phyloP scores from a whole-genome alignment of 257 asterid species.

The Euphrasia confusa region DNA sequence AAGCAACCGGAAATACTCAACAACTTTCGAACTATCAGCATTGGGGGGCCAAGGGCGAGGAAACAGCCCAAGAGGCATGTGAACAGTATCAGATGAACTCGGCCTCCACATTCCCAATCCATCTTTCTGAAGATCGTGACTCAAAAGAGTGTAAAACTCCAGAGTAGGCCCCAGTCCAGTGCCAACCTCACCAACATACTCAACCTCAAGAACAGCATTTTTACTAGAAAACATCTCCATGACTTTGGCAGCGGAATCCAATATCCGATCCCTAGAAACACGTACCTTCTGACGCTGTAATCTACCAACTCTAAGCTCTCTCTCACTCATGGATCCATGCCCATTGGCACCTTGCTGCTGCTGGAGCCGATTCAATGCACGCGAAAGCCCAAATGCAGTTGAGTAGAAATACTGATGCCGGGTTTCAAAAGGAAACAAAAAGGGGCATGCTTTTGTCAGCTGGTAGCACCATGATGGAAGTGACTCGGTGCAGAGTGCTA shows the following conservation, averaged over 20 bases:
- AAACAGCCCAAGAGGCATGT: slow-evolving; percentile 70
- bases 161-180: slow-evolving; percentile 91
- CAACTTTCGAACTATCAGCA: slow-evolving; percentile 46
- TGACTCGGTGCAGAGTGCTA: slow-evolving; percentile 78
- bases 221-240: slow-evolving; percentile 91
- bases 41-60: slow-evolving; percentile 69
- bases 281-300: slow-evolving; percentile 85
- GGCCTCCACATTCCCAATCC: slow-evolving; percentile 78
- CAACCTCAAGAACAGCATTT: slow-evolving; percentile 84
- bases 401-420: slow-evolving; percentile 82
- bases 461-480: slow-evolving; percentile 95
- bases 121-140: slow-evolving; percentile 69
- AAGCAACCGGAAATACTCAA: slow-evolving; percentile 59
- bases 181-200: slow-evolving; percentile 91
- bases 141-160: slow-evolving; percentile 76
- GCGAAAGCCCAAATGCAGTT: slow-evolving; percentile 80
- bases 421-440: slow-evolving; percentile 77
- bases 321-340: slow-evolving; percentile 54
- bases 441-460: slow-evolving; percentile 78
- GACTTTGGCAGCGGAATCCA: slow-evolving; percentile 82
- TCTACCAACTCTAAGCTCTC: slow-evolving; percentile 67
- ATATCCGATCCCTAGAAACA: slow-evolving; percentile 67
- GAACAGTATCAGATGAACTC: slow-evolving; percentile 40
- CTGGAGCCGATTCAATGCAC: slow-evolving; percentile 75
- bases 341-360: slow-evolving; percentile 84